These are phyloP conservation scores for Triticum dicoccoides DNA, from an alignment of 176 grass and related monocot genomes.

Conservation along the genomic window DNA sequence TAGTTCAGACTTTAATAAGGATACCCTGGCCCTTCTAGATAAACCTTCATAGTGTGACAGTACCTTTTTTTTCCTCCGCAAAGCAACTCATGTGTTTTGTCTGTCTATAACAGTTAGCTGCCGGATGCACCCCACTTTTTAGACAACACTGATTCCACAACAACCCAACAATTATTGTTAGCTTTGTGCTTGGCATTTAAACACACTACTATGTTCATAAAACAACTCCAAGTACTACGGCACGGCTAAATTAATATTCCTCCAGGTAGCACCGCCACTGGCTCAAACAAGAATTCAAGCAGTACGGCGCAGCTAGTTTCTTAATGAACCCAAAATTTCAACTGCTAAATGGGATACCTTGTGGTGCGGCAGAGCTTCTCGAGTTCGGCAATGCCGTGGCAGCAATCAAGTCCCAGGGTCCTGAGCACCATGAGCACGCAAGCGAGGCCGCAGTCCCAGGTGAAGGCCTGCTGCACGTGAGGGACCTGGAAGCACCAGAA, in stretches of 20 bases:
- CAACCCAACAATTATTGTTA: not conserved
- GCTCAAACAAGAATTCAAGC: not conserved
- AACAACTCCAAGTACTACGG: not conserved
- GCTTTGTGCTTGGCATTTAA: not conserved
- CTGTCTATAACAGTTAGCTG: not conserved
- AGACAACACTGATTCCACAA: not conserved
- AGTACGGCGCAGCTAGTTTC: not conserved
- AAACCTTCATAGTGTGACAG: not conserved
- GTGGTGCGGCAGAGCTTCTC: slow-evolving; percentile 87
- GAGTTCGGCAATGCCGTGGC: slow-evolving; percentile 64
- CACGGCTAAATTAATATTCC: not conserved
- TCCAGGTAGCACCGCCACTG: not conserved
- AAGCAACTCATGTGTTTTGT: slow-evolving; percentile 4
- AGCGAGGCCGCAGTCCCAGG: slow-evolving; percentile 95
- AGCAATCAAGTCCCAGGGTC: slow-evolving; percentile 67
- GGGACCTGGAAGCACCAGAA: slow-evolving; percentile 55
- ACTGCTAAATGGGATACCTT: slow-evolving; percentile 33
- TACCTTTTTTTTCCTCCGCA: not conserved
- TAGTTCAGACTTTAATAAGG: not conserved
- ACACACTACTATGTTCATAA: not conserved
- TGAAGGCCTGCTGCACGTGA: slow-evolving; percentile 87
- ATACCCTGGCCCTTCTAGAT: not conserved
- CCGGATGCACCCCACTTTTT: not conserved
- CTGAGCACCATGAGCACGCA: slow-evolving; percentile 94
- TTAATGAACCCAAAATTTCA: not conserved